These are phyloP conservation scores for Globomyces sp. DNA, from an alignment of 371 early-diverging fungal genomes.

Conservation along the genomic window DNA sequence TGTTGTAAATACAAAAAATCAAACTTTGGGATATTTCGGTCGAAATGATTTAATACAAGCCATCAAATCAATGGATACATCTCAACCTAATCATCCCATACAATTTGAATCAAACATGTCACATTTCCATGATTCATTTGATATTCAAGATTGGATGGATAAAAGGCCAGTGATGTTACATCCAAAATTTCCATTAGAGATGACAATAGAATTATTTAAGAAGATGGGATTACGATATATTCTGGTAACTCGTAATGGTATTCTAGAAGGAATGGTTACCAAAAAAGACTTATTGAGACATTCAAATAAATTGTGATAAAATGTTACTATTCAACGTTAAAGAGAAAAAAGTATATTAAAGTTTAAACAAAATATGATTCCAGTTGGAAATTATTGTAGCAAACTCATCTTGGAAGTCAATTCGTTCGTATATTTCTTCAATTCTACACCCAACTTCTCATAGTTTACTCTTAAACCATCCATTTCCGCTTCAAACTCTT, in stretches of 20 bases:
- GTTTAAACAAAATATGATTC: too few relatives aligned
- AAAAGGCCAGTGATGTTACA: slow-evolving; percentile 63
- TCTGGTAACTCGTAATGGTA: slow-evolving; percentile 32
- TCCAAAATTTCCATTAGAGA: slow-evolving; percentile 74
- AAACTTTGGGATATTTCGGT: slow-evolving; percentile 80
- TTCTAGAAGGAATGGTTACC: slow-evolving; percentile 42
- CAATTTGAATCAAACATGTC: background rate
- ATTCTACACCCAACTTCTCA: too few relatives aligned
- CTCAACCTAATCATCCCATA: background rate
- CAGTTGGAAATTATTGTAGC: too few relatives aligned
- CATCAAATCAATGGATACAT: slow-evolving; percentile 22
- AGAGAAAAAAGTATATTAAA: too few relatives aligned
- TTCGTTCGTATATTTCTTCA: too few relatives aligned
- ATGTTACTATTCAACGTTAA: too few relatives aligned
- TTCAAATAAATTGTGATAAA: background rate
- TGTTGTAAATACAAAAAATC: slow-evolving; percentile 67
- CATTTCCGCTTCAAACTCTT: too few relatives aligned
- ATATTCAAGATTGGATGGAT: slow-evolving; percentile 62
- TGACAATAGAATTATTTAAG: slow-evolving; percentile 81
- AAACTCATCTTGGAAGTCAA: too few relatives aligned
- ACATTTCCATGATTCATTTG: slow-evolving; percentile 11
- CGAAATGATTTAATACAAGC: slow-evolving; percentile 81
- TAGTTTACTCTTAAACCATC: too few relatives aligned
- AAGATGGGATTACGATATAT: slow-evolving; percentile 69
- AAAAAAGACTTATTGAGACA: slow-evolving; percentile 45